These are phyloP conservation scores for Cyberlindnera samutprakarnensis DNA, from an alignment of 805 yeast genomes.

Conservation along the genomic window DNA sequence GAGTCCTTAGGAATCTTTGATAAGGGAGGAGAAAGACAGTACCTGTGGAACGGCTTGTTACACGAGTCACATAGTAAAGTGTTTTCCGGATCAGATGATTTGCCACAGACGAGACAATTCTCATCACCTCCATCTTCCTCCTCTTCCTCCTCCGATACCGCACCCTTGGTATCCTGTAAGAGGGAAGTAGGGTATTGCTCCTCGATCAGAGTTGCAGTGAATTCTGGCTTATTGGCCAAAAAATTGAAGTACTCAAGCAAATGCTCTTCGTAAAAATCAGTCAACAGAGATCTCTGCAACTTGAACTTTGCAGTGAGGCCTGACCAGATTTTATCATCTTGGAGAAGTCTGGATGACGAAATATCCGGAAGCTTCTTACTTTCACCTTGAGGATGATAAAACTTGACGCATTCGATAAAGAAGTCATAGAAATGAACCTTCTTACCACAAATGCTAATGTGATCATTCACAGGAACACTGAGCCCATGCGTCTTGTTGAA, in stretches of 20 bases:
- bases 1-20: conserved; percentile 43
- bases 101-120: conserved; percentile 42
- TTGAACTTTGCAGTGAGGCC: conserved; percentile 12
- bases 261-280: conserved; percentile 18
- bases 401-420: conserved; percentile 27
- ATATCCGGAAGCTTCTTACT: conserved; percentile 5
- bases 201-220: conserved; percentile 15
- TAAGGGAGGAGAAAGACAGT: conserved; percentile 57
- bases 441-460: conserved; percentile 2
- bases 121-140: conserved; percentile 24
- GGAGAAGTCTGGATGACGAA: conserved; percentile 7
- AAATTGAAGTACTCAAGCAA: conserved; percentile 28
- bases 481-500: conserved; percentile 38
- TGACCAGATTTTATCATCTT: conserved; percentile 23
- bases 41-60: conserved; percentile 56
- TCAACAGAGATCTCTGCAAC: conserved; percentile 8
- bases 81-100: conserved; percentile 34
- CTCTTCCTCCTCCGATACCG: conserved; percentile 18
- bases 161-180: conserved; percentile 13
- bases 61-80: conserved; percentile 71
- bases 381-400: conserved; percentile 7
- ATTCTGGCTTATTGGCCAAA: conserved; percentile 20
- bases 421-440: conserved; percentile 31
- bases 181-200: conserved; percentile 27
- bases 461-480: background rate